Evolutionary conservation across 2,329 filamentous ascomycete species (phyloP).

Genomic region (Paecilomyces dactylethromorphus): DNA sequence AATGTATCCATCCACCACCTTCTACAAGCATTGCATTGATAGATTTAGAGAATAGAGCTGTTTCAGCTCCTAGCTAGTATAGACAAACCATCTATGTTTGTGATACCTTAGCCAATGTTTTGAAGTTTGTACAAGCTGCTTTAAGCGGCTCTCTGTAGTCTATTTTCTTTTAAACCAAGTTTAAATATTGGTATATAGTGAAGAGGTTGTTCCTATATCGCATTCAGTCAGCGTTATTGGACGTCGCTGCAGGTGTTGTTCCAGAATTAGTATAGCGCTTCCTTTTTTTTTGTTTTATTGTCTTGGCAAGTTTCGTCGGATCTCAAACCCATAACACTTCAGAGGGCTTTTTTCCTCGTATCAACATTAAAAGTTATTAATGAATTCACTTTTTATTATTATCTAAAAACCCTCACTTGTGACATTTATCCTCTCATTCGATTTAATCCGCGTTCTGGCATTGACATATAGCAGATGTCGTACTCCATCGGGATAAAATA

Average conservation of each 20-base stretch:
- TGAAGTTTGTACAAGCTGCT: background rate
- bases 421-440: background rate
- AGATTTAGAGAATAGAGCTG: background rate
- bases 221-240: too few relatives aligned
- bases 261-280: background rate
- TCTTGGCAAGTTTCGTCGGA: too few relatives aligned
- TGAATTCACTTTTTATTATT: too few relatives aligned
- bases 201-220: too few relatives aligned
- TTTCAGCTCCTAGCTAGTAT: background rate
- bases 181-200: too few relatives aligned
- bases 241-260: background rate
- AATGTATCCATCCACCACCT: background rate
- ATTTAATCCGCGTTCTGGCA: background rate
- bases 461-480: too few relatives aligned
- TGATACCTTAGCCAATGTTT: background rate
- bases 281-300: too few relatives aligned
- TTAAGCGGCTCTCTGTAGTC: too few relatives aligned
- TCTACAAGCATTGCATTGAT: background rate
- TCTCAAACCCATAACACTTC: too few relatives aligned
- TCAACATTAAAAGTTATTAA: too few relatives aligned
- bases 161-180: too few relatives aligned
- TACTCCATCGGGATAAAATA: background rate
- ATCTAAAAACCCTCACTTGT: background rate
- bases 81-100: background rate
- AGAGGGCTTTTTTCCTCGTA: too few relatives aligned